A percentile compares a stretch with the other conserved stretches of the same genome.
Evolutionary conservation across 345 rosid genomes (phyloP).

Genomic region (Populus pruinosa): DNA sequence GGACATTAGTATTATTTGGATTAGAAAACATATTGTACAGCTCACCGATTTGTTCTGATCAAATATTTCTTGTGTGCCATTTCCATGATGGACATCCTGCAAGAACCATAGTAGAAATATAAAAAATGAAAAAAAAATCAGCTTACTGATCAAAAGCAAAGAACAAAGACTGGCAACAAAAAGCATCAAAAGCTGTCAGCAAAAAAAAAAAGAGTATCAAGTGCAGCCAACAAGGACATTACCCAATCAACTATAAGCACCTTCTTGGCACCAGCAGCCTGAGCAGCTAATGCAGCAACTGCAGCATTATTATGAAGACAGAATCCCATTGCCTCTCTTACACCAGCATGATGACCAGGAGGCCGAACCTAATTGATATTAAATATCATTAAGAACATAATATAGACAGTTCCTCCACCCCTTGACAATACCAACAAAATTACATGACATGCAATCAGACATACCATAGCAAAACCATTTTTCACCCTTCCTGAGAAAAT

Average conservation of each 20-base stretch:
- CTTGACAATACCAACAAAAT: neutral
- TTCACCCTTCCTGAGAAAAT: slow-evolving; percentile 66
- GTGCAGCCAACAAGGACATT: slow-evolving; percentile 30
- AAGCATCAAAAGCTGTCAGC: neutral
- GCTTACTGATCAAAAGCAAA: neutral
- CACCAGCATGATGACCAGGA: slow-evolving; percentile 99
- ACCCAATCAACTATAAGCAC: slow-evolving; percentile 97
- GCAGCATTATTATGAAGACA: slow-evolving; percentile 99
- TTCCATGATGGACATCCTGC: slow-evolving; percentile 99
- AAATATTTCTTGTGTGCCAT: slow-evolving; percentile 96
- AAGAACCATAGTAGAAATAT: slow-evolving; percentile 13
- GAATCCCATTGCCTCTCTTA: slow-evolving; percentile 90
- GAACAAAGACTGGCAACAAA: neutral
- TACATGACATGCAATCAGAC: slow-evolving; percentile 6
- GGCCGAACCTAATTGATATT: slow-evolving; percentile 72
- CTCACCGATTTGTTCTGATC: slow-evolving; percentile 81
- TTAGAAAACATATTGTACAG: too few relatives aligned
- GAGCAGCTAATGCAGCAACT: slow-evolving; percentile 87
- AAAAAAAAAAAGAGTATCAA: slow-evolving; percentile 10
- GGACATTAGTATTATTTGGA: too few relatives aligned
- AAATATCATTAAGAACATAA: neutral
- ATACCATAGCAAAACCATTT: slow-evolving; percentile 98
- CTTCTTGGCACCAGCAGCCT: slow-evolving; percentile 86
- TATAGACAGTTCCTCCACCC: neutral
- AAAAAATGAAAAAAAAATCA: neutral